phyloP scores from a whole-genome alignment of 192 early-diverging fungal genomes.

The Spinellus fusiger region DNA sequence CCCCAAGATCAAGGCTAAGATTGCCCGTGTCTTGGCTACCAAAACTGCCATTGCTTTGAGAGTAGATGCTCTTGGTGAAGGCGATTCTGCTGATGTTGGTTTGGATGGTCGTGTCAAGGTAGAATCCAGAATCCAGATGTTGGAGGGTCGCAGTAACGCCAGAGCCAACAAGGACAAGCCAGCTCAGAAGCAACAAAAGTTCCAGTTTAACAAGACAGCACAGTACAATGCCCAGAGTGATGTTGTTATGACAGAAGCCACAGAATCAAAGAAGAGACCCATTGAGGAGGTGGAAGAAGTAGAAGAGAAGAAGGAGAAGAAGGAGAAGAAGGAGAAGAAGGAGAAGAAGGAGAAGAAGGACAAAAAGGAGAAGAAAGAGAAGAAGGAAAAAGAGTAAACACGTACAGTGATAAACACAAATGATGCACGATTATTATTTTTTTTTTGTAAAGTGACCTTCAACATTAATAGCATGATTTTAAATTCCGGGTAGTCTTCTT shows the following conservation, averaged over 20 bases:
- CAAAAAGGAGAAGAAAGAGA: slow-evolving; percentile 37
- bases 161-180: slow-evolving; percentile 66
- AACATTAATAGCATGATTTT: too few relatives aligned
- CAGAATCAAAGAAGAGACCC: slow-evolving; percentile 42
- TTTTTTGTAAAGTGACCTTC: too few relatives aligned
- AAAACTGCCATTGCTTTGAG: slow-evolving; percentile 87
- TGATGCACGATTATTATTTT: too few relatives aligned
- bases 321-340: slow-evolving; percentile 48
- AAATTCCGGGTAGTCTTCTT: too few relatives aligned
- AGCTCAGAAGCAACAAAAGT: slow-evolving; percentile 53
- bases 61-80: slow-evolving; percentile 88
- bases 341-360: slow-evolving; percentile 49
- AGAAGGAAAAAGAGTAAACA: slow-evolving; percentile 35
- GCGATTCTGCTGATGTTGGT: slow-evolving; percentile 74
- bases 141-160: slow-evolving; percentile 76
- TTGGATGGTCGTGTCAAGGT: slow-evolving; percentile 82
- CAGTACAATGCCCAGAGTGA: slow-evolving; percentile 39
- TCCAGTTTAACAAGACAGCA: slow-evolving; percentile 46
- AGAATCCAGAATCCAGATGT: slow-evolving; percentile 81
- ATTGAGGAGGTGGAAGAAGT: slow-evolving; percentile 40
- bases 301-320: slow-evolving; percentile 42
- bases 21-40: slow-evolving; percentile 89
- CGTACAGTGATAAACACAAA: too few relatives aligned
- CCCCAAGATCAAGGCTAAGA: slow-evolving; percentile 97
- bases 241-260: slow-evolving; percentile 28